phyloP scores from a whole-genome alignment of 495 filamentous ascomycete species.

The Penicillium cataractarum region DNA sequence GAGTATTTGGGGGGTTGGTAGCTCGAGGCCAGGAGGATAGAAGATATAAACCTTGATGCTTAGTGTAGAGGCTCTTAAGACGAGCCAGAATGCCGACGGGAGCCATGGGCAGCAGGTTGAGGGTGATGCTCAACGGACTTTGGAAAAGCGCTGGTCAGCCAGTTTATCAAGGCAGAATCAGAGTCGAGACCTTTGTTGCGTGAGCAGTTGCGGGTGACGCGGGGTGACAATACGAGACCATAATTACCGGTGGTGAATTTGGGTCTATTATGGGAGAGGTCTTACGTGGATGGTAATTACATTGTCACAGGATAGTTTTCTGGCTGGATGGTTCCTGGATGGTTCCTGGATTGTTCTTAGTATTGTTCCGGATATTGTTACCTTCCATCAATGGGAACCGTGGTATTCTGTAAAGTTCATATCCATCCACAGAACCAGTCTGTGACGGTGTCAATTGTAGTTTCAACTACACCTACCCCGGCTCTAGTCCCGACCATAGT shows the following conservation, averaged over 20 bases:
- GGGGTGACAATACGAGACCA: constrained; percentile 9
- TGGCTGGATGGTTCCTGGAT: neutral
- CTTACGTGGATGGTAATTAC: constrained; percentile 2
- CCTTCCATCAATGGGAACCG: neutral
- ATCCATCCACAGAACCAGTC: neutral
- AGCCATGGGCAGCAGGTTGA: constrained; percentile 32
- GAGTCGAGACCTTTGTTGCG: constrained; percentile 11
- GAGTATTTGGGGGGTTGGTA: neutral
- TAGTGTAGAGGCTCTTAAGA: constrained; percentile 43
- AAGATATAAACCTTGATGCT: constrained; percentile 31
- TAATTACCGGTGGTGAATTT: neutral
- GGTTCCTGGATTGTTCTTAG: neutral
- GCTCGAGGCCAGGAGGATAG: neutral
- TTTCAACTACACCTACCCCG: neutral
- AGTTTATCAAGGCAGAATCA: constrained; percentile 1
- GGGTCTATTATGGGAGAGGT: neutral
- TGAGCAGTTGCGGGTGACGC: constrained; percentile 18
- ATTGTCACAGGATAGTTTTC: neutral
- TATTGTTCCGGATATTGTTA: neutral
- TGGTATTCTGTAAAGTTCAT: neutral
- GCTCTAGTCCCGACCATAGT: neutral
- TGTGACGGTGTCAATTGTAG: neutral
- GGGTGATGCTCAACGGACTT: neutral
- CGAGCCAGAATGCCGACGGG: constrained; percentile 41
- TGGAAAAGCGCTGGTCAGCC: neutral